Percentiles rank a stretch among this genome's conserved stretches.
These are phyloP conservation scores for Acanthamoeba triangularis DNA, from an alignment of 208 protist species.

Conservation along the genomic window DNA sequence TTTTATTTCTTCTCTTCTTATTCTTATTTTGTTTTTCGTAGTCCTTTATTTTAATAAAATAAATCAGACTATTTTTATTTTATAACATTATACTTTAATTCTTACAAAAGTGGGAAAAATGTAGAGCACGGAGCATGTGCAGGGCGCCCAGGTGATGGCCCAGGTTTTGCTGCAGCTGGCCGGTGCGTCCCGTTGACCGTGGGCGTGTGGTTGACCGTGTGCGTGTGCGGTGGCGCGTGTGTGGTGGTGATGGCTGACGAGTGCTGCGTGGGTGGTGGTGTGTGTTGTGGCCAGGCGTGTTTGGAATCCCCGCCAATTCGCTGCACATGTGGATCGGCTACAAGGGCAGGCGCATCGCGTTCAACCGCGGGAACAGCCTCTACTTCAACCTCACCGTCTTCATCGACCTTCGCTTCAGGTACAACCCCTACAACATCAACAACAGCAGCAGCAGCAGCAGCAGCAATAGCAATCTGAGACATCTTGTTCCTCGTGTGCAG, in stretches of 20 bases:
- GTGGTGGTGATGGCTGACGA: neutral
- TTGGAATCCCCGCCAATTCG: conserved; percentile 12
- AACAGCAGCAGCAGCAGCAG: too few species aligned
- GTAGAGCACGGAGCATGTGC: conserved; percentile 18
- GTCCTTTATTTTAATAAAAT: too few species aligned
- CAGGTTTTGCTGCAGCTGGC: conserved; percentile 36
- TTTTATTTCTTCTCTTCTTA: neutral
- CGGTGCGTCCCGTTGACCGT: neutral
- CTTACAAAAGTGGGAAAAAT: neutral
- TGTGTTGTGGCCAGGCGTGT: neutral
- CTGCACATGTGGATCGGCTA: conserved; percentile 50
- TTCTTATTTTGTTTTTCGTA: neutral
- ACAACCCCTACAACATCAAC: neutral
- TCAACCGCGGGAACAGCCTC: conserved; percentile 32
- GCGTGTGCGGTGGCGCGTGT: neutral
- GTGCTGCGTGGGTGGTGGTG: neutral
- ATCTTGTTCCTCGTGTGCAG: neutral
- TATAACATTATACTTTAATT: neutral
- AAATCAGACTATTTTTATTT: neutral
- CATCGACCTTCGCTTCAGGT: conserved; percentile 36
- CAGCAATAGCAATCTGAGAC: too few species aligned
- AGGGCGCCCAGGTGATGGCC: conserved; percentile 27
- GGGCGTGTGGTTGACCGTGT: neutral
- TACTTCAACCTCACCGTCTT: conserved; percentile 66
- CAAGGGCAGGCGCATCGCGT: conserved; percentile 41